Conservation (phyloP, 2,329 filamentous ascomycete genomes). For the Sclerotinia subarctica region DNA sequence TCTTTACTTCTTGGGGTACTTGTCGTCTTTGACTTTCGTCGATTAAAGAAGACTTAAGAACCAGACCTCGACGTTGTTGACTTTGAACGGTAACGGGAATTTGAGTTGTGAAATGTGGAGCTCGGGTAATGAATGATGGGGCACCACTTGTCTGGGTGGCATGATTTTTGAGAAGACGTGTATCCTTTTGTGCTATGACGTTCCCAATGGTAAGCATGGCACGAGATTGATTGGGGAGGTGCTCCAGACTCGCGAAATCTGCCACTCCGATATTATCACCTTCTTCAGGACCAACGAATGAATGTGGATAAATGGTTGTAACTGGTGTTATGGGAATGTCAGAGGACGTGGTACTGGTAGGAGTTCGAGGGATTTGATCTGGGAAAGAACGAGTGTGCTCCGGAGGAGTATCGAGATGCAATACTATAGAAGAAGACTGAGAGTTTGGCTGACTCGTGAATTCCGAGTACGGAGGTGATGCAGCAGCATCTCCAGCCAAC, state of each 20-base stretch:
- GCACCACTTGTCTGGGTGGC: constrained; percentile 18
- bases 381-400: background rate
- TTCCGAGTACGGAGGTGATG: constrained; percentile 17
- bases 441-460: constrained; percentile 16
- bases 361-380: background rate
- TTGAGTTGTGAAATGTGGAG: constrained; percentile 15
- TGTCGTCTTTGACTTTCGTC: background rate
- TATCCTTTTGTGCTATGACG: background rate
- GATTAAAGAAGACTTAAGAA: constrained; percentile 7
- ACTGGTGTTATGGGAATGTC: background rate
- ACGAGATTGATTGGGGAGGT: background rate
- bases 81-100: constrained; percentile 12
- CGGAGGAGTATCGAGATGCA: constrained; percentile 20
- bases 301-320: background rate
- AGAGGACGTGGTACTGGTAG: background rate
- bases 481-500: constrained; percentile 15
- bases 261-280: background rate
- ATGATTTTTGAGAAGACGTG: background rate
- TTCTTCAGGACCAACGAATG: background rate
- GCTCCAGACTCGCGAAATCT: constrained; percentile 8
- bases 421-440: constrained; percentile 20
- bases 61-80: constrained; percentile 17
- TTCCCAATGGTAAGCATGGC: background rate
- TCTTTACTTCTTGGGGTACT: background rate
- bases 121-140: constrained; percentile 15